phyloP scores from a whole-genome alignment of 305 asterid species.

The Withania somnifera region DNA sequence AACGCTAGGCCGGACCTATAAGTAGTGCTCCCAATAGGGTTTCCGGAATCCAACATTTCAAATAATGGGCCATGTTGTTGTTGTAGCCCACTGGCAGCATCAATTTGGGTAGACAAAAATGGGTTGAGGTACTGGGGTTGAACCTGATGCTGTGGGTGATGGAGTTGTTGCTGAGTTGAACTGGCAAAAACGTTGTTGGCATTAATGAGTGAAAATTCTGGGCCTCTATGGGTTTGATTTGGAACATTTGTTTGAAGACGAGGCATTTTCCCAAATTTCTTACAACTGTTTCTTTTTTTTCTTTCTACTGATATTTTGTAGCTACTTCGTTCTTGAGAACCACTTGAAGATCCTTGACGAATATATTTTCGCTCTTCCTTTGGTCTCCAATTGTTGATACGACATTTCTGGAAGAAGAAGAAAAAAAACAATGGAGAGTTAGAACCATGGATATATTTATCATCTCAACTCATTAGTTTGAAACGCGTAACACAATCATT shows the following conservation, averaged over 20 bases:
- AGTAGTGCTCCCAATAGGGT: neutral
- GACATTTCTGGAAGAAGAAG: constrained; percentile 11
- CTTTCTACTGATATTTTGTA: neutral
- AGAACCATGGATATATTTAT: neutral
- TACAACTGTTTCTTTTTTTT: neutral
- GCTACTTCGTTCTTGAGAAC: neutral
- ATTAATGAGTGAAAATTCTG: neutral
- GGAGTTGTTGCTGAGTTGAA: neutral
- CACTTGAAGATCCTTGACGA: neutral
- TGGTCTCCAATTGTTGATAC: constrained; percentile 2
- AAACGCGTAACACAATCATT: neutral
- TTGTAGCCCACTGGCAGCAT: neutral
- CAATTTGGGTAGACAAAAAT: neutral
- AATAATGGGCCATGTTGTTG: no score
- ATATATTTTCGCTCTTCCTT: neutral
- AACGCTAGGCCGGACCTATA: neutral
- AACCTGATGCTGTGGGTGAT: neutral
- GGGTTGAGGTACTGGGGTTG: neutral
- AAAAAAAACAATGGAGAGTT: neutral
- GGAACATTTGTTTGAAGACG: neutral
- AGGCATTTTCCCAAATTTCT: constrained; percentile 15
- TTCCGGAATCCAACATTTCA: neutral
- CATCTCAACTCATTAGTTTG: neutral
- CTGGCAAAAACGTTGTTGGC: neutral
- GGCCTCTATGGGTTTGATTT: neutral